phyloP scores from a whole-genome alignment of 2,329 filamentous ascomycete genomes.

The Colletotrichum somersetense region DNA sequence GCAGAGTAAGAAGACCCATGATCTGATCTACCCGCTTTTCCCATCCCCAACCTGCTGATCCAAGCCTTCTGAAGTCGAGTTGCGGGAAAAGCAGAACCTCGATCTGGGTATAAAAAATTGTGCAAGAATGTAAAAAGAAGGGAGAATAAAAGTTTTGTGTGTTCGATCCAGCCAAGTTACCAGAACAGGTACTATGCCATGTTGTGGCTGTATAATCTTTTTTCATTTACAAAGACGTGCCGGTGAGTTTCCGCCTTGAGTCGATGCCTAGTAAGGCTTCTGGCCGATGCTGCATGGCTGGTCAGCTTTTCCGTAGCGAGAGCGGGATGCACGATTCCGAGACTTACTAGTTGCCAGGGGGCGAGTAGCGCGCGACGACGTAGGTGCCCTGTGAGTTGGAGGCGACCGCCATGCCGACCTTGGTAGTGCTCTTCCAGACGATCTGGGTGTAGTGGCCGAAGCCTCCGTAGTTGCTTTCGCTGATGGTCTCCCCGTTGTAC shows the following conservation, averaged over 20 bases:
- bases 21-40: not conserved
- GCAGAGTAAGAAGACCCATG: not conserved
- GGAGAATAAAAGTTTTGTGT: slow-evolving; percentile 6
- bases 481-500: slow-evolving; percentile 40
- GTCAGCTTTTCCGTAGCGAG: not conserved
- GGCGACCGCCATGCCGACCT: slow-evolving; percentile 50
- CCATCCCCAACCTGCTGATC: slow-evolving; percentile 2
- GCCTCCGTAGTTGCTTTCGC: slow-evolving; percentile 36
- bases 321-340: not conserved
- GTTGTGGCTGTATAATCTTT: slow-evolving; percentile 10
- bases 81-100: not conserved
- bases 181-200: slow-evolving; percentile 10
- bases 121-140: slow-evolving; percentile 31
- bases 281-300: slow-evolving; percentile 43
- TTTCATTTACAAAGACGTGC: slow-evolving; percentile 22
- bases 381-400: slow-evolving; percentile 48
- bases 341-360: slow-evolving; percentile 49
- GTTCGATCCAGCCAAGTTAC: slow-evolving; percentile 25
- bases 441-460: slow-evolving; percentile 51
- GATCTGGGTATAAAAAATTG: slow-evolving; percentile 23
- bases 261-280: slow-evolving; percentile 46
- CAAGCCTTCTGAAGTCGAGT: not conserved
- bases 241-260: slow-evolving; percentile 1
- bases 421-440: slow-evolving; percentile 50
- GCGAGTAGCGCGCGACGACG: slow-evolving; percentile 51